phyloP scores from a whole-genome alignment of 1,284 basidiomycete species.

The Xanthoconium separans region DNA sequence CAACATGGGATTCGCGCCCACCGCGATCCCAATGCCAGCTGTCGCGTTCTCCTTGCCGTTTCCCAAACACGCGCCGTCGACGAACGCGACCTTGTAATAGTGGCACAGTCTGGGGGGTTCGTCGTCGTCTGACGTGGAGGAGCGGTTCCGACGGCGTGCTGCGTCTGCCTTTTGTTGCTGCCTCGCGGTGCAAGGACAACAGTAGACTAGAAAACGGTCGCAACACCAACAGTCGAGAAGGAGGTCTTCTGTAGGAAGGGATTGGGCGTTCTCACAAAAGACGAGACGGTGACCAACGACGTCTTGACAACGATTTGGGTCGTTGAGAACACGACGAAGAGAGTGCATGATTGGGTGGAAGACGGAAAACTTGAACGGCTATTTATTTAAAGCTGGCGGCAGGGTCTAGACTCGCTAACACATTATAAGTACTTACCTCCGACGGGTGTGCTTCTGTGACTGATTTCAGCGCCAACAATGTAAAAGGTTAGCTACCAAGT shows the following conservation, averaged over 20 bases:
- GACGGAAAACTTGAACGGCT: neutral
- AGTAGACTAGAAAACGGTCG: slow-evolving; percentile 13
- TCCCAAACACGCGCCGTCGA: slow-evolving; percentile 14
- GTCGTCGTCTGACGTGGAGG: neutral
- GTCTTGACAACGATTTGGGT: slow-evolving; percentile 1
- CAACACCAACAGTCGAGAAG: slow-evolving; percentile 11
- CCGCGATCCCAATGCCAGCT: slow-evolving; percentile 13
- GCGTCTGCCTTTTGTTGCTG: neutral
- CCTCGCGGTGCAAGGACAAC: slow-evolving; percentile 9
- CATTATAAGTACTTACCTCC: too few relatives aligned
- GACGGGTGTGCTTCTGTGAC: too few relatives aligned
- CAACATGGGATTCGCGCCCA: neutral
- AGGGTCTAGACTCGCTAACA: too few relatives aligned
- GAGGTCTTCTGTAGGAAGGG: slow-evolving; percentile 10
- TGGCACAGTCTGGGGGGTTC: slow-evolving; percentile 10
- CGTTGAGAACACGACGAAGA: slow-evolving; percentile 7
- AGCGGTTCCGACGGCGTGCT: neutral
- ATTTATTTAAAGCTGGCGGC: neutral
- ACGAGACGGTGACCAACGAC: slow-evolving; percentile 16
- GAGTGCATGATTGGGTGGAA: slow-evolving; percentile 5
- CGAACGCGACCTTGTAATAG: slow-evolving; percentile 12
- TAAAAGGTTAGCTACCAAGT: too few relatives aligned
- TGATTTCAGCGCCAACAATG: too few relatives aligned
- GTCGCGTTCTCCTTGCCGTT: slow-evolving; percentile 7
- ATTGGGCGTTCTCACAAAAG: slow-evolving; percentile 5